Percentiles rank a stretch among this genome's conserved stretches.
Conservation (phyloP, 1,139 yeast species). For the Kodamaea plutei region DNA sequence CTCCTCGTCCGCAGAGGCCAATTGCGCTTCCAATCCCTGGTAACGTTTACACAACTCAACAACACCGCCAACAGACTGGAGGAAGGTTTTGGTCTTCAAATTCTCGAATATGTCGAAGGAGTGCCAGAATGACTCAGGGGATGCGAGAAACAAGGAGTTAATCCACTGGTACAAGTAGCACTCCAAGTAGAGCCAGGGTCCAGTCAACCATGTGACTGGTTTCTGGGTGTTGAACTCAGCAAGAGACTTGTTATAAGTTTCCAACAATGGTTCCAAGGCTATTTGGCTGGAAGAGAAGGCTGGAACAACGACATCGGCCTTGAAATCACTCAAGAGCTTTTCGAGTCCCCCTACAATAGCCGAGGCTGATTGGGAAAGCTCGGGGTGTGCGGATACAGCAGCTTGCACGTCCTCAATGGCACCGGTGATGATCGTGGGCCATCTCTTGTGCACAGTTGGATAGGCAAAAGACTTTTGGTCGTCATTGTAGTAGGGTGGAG, state of each 20-base stretch:
- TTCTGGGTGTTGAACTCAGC: conserved; percentile 21
- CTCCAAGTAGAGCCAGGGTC: conserved; percentile 90
- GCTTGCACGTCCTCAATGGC: conserved; percentile 55
- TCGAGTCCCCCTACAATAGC: conserved; percentile 33
- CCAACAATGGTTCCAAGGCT: conserved; percentile 39
- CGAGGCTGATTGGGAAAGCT: conserved; percentile 28
- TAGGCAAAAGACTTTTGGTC: conserved; percentile 78
- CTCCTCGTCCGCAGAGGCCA: conserved; percentile 36
- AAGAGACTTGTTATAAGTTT: conserved; percentile 48
- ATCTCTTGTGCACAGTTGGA: conserved; percentile 72
- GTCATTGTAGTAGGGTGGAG: conserved; percentile 52
- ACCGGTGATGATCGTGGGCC: conserved; percentile 79
- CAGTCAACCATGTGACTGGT: conserved; percentile 68
- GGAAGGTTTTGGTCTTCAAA: conserved; percentile 70
- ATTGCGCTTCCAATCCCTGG: conserved; percentile 30
- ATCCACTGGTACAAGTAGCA: conserved; percentile 75
- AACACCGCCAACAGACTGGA: conserved; percentile 73
- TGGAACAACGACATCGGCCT: conserved; percentile 34
- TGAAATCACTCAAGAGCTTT: conserved; percentile 34
- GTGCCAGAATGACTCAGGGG: conserved; percentile 43
- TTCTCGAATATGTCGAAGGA: conserved; percentile 67
- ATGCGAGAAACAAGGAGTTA: conserved; percentile 40
- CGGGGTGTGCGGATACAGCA: conserved; percentile 13
- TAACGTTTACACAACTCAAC: conserved; percentile 77
- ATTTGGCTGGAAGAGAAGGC: conserved; percentile 43